A percentile compares a stretch with the other conserved stretches of the same genome.
phyloP scores from a whole-genome alignment of 441 rosid genomes.

The Eruca vesicaria region DNA sequence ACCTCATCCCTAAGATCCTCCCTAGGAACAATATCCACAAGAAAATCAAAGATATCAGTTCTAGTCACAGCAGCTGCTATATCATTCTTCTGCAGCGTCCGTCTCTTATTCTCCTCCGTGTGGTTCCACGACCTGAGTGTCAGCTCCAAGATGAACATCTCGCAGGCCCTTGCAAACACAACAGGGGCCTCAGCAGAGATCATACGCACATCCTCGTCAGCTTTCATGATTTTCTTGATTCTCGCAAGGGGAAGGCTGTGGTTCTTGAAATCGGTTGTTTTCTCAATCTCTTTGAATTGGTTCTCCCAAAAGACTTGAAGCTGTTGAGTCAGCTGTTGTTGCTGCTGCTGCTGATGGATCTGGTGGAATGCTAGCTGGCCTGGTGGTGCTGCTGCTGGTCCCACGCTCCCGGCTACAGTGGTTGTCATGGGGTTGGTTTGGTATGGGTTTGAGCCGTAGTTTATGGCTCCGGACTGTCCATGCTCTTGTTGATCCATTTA shows the following conservation, averaged over 20 bases:
- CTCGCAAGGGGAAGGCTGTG: conserved; percentile 88
- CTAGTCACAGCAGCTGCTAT: conserved; percentile 82
- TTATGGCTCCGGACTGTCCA: conserved; percentile 62
- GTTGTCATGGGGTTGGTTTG: conserved; percentile 57
- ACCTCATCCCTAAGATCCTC: conserved; percentile 82
- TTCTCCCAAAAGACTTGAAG: conserved; percentile 75
- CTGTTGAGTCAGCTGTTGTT: conserved; percentile 79
- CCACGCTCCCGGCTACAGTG: conserved; percentile 43
- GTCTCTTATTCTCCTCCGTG: conserved; percentile 82
- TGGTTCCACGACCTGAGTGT: conserved; percentile 88
- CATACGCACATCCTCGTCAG: conserved; percentile 89
- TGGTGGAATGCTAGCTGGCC: conserved; percentile 77
- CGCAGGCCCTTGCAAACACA: conserved; percentile 85
- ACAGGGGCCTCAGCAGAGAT: conserved; percentile 91
- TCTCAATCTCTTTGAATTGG: conserved; percentile 72
- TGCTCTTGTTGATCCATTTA: conserved; percentile 86
- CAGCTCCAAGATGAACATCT: conserved; percentile 83
- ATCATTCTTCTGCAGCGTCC: conserved; percentile 85
- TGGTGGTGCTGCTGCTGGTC: conserved; percentile 66
- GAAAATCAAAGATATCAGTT: conserved; percentile 82
- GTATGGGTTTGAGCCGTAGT: conserved; percentile 62
- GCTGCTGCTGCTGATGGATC: conserved; percentile 82
- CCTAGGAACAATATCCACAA: conserved; percentile 78
- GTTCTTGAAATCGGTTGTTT: conserved; percentile 72
- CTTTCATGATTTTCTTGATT: conserved; percentile 95